These are phyloP conservation scores for Tolypocladium ovalisporum DNA, from an alignment of 2,329 filamentous ascomycete genomes.

Conservation along the genomic window DNA sequence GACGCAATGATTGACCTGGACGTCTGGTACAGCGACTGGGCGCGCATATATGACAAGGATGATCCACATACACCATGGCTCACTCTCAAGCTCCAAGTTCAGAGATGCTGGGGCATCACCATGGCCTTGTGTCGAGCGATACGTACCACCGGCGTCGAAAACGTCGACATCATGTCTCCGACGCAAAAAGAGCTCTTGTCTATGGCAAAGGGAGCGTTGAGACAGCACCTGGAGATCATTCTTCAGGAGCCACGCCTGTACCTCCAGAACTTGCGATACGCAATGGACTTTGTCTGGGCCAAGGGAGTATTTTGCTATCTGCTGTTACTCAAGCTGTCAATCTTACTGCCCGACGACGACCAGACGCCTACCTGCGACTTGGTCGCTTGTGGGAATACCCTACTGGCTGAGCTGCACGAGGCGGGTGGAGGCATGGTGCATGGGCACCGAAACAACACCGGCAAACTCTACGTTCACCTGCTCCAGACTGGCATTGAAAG, in stretches of 20 bases:
- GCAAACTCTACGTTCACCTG: slow-evolving; percentile 15
- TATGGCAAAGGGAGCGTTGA: slow-evolving; percentile 38
- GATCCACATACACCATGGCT: slow-evolving; percentile 17
- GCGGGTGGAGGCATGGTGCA: slow-evolving; percentile 6
- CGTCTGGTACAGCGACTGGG: slow-evolving; percentile 33
- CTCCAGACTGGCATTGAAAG: slow-evolving; percentile 13
- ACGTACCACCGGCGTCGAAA: slow-evolving; percentile 20
- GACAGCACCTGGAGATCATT: slow-evolving; percentile 37
- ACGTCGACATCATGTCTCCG: slow-evolving; percentile 31
- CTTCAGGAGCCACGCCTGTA: slow-evolving; percentile 33
- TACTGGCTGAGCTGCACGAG: slow-evolving; percentile 14
- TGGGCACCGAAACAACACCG: slow-evolving; percentile 21
- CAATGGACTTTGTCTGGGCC: slow-evolving; percentile 48
- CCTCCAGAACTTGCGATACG: slow-evolving; percentile 38
- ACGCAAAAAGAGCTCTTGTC: slow-evolving; percentile 34
- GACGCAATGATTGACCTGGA: slow-evolving; percentile 35
- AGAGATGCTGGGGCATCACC: slow-evolving; percentile 41
- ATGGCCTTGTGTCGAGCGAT: slow-evolving; percentile 41
- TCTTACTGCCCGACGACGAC: slow-evolving; percentile 31
- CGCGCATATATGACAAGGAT: slow-evolving; percentile 13
- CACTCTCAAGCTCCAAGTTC: slow-evolving; percentile 35
- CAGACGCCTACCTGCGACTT: slow-evolving; percentile 7
- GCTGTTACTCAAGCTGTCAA: slow-evolving; percentile 39
- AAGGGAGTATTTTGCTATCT: slow-evolving; percentile 48
- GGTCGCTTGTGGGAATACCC: slow-evolving; percentile 8